Percentiles rank a stretch among this genome's conserved stretches.
Evolutionary conservation across 2,329 filamentous ascomycete species (phyloP).

Genomic region (Sarocladiaceae sp.): DNA sequence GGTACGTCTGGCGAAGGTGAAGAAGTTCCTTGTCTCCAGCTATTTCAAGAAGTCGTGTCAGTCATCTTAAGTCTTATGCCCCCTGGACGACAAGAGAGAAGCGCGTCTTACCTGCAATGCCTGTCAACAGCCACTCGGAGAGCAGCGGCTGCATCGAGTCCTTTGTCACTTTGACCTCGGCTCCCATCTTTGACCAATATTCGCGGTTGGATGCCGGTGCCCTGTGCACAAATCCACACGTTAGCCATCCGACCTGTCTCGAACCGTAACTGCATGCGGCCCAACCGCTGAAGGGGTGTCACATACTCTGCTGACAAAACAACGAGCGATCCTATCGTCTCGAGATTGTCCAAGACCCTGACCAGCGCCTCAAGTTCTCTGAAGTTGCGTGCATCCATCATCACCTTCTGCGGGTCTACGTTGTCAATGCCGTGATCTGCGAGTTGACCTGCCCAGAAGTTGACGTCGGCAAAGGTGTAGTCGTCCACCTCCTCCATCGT

Average conservation of each 20-base stretch:
- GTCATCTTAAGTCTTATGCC: background rate
- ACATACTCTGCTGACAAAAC: slow-evolving; percentile 47
- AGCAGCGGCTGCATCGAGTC: slow-evolving; percentile 56
- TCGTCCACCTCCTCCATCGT: slow-evolving; percentile 30
- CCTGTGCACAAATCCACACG: too few relatives aligned
- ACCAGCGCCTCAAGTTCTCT: slow-evolving; percentile 64
- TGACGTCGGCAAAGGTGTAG: slow-evolving; percentile 30
- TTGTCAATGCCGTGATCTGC: slow-evolving; percentile 28
- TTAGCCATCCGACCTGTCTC: too few relatives aligned
- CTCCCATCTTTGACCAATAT: slow-evolving; percentile 48
- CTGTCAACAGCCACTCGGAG: slow-evolving; percentile 54
- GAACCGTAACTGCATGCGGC: too few relatives aligned
- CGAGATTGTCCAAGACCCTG: slow-evolving; percentile 58
- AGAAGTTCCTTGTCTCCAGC: slow-evolving; percentile 56
- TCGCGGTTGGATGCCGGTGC: slow-evolving; percentile 33
- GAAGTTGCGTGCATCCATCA: slow-evolving; percentile 53
- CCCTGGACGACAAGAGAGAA: background rate
- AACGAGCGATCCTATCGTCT: slow-evolving; percentile 55
- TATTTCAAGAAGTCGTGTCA: slow-evolving; percentile 16
- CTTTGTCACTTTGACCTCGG: slow-evolving; percentile 47
- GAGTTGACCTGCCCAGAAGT: slow-evolving; percentile 33
- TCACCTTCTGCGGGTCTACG: slow-evolving; percentile 35
- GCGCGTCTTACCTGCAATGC: slow-evolving; percentile 42
- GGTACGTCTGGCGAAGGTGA: slow-evolving; percentile 66
- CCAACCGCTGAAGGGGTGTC: background rate